Evolutionary conservation across 176 grass and related monocot species (phyloP).

Genomic region (Alopecurus myosuroides): DNA sequence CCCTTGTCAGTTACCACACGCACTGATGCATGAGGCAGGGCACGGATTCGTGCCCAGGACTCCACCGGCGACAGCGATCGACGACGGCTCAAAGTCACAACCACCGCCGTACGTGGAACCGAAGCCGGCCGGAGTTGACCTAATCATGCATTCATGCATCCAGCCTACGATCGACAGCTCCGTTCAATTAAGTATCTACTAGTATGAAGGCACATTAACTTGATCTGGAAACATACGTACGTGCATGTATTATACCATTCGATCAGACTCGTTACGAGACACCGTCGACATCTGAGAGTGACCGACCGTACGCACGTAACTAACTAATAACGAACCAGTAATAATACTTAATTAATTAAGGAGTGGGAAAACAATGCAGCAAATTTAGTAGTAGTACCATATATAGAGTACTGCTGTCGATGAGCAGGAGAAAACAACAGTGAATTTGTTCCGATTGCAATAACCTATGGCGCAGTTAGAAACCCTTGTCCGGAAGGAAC

Average conservation of each 20-base stretch:
- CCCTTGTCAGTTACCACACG: background rate
- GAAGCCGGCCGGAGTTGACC: conserved; percentile 43
- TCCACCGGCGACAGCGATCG: conserved; percentile 50
- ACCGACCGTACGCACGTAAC: background rate
- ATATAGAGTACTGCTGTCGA: no score
- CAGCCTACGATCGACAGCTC: conserved; percentile 10
- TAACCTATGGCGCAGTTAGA: conserved; percentile 41
- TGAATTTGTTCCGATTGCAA: conserved; percentile 11
- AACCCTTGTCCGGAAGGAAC: conserved; percentile 50
- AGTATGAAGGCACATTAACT: no score
- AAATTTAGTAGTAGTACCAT: background rate
- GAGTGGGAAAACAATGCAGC: background rate
- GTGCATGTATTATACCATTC: background rate
- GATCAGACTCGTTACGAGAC: background rate
- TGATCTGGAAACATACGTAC: no score
- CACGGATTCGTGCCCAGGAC: conserved; percentile 30
- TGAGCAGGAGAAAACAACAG: conserved; percentile 9
- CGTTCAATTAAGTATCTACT: background rate
- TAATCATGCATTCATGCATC: conserved; percentile 41
- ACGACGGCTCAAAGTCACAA: conserved; percentile 52
- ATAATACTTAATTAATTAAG: background rate
- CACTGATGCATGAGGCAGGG: conserved; percentile 10
- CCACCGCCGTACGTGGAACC: conserved; percentile 31
- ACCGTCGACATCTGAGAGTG: background rate
- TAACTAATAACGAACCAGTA: background rate